Evolutionary conservation across 331 rosid genomes (phyloP).

Genomic region (Prunus yedoensis): DNA sequence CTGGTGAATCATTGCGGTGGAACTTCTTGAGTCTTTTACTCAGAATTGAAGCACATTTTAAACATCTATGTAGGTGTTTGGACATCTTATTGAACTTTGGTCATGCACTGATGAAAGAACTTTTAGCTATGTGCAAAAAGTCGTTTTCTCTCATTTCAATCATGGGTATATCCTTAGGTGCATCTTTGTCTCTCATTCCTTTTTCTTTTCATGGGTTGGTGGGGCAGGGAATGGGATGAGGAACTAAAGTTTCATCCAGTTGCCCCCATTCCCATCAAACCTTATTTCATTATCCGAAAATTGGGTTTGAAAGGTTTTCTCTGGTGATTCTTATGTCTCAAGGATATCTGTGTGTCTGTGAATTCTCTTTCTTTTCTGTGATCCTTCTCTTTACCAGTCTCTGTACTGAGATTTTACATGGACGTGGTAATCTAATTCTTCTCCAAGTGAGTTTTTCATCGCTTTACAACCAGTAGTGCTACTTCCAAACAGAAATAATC

Average conservation of each 20-base stretch:
- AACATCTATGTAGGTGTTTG: conserved; percentile 45
- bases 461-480: neutral
- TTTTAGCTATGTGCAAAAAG: conserved; percentile 67
- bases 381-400: neutral
- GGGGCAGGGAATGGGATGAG: neutral
- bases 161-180: neutral
- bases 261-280: neutral
- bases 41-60: conserved; percentile 41
- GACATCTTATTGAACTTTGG: conserved; percentile 53
- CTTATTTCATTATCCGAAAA: neutral
- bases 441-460: neutral
- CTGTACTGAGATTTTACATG: neutral
- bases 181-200: neutral
- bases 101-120: conserved; percentile 58
- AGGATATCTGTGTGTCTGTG: neutral
- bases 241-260: neutral
- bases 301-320: neutral
- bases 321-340: neutral
- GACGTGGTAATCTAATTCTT: neutral
- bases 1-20: conserved; percentile 39
- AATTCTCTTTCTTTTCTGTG: neutral
- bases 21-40: conserved; percentile 15
- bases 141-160: neutral
- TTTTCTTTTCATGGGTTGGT: neutral
- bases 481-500: neutral